Evolutionary conservation across 148 eudicot species (phyloP), one percentile per base, ranked within the genome.

Genomic region (Mesembryanthemum crystallinum): DNA sequence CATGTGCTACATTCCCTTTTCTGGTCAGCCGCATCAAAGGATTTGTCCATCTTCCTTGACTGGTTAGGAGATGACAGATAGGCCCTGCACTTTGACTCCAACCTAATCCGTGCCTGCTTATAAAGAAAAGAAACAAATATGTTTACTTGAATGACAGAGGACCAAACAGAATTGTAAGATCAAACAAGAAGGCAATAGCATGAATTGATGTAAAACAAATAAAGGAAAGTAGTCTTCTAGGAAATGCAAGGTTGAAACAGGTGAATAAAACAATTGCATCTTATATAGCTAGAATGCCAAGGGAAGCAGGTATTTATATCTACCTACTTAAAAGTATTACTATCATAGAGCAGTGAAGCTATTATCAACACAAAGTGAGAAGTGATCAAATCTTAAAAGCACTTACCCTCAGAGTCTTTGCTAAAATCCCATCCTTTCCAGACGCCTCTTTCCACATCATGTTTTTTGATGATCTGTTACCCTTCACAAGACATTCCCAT

Each of bases 1-100:
- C 98, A 94, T 25, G 77, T 68, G 67, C 51, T 28, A 80, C 98
- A 91, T 54, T 91, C 92, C 79, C 81, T 82, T 80, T 87, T 90
- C 75, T 42, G 29, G 66, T 66, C 66, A 29, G 73, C 60, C 28
- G 72, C 74, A 72, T 81, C 85, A 29, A 84, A 83, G 64, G 81
- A 82, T 9, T 77, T 67, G 45, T 83, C 84, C 92, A 88, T 85
- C 69, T 85, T 78, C 65, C 72, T 82, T 12, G 88, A 76, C 66
- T 61, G 82, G 29, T 85, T 79, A 63, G 82, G 59, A 27, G 80
- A 78, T 80, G 89, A 85, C 49, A 91, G 85, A 79, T 88, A 83
- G 33, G 84, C 75, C 83, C 90, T 86, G 78, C 78, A 81, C 6
- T 71, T 74, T 60, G 76, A 64, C 63, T 94, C 98, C 28, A 77